Conservation (phyloP, 148 eudicot species). For the Fagopyrum homotropicum region DNA sequence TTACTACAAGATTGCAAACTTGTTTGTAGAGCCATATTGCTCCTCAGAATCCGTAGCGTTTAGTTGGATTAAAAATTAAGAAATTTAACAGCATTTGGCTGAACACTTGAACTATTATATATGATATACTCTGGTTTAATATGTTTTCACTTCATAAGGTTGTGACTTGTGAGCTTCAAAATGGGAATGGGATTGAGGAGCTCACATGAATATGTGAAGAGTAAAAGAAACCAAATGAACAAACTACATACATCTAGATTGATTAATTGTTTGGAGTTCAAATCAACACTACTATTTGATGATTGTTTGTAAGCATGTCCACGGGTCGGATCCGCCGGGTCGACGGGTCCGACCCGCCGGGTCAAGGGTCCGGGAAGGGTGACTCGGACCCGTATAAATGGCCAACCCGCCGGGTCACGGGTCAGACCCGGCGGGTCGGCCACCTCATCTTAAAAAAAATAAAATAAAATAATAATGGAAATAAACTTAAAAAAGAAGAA, state of each 20-base stretch:
- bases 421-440: too few species aligned
- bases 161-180: not conserved
- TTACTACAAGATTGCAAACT: not conserved
- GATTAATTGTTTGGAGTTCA: not conserved
- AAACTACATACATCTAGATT: not conserved
- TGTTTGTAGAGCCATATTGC: not conserved
- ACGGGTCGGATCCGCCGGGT: too few species aligned
- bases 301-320: not conserved
- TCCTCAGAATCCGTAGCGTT: not conserved
- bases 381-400: too few species aligned
- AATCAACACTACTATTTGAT: not conserved
- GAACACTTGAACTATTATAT: not conserved
- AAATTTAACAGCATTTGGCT: not conserved
- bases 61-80: not conserved
- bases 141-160: not conserved
- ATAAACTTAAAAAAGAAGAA: too few species aligned
- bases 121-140: not conserved
- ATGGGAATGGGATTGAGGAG: not conserved
- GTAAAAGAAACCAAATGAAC: not conserved
- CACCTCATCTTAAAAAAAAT: too few species aligned
- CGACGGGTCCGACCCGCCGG: too few species aligned
- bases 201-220: not conserved
- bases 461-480: too few species aligned
- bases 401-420: too few species aligned
- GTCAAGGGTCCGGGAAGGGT: too few species aligned